Conservation (phyloP, 257 asterid genomes). For the Coffea eugenioides region DNA sequence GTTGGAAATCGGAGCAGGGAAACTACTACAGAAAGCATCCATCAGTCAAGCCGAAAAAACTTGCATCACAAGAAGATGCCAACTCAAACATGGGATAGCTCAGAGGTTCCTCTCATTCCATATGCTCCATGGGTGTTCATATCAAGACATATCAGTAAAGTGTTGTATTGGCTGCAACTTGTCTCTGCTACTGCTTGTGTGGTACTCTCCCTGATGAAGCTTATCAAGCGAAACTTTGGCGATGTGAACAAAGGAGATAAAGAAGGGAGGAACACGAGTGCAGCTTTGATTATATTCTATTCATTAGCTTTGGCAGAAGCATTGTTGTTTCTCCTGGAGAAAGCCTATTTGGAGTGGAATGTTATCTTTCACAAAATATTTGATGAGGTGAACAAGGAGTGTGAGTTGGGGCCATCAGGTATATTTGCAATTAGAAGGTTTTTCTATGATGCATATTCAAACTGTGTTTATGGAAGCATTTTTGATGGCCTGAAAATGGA, state of each 20-base stretch:
- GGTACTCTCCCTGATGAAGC: slow-evolving; percentile 62
- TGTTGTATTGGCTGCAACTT: slow-evolving; percentile 75
- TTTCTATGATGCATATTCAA: slow-evolving; percentile 85
- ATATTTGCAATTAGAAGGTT: slow-evolving; percentile 64
- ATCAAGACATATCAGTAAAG: slow-evolving; percentile 64
- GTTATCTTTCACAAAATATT: slow-evolving; percentile 43
- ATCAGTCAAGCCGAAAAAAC: slow-evolving; percentile 19
- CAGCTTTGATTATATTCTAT: slow-evolving; percentile 76
- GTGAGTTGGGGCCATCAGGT: slow-evolving; percentile 73
- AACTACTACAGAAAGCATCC: slow-evolving; percentile 8
- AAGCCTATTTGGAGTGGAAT: slow-evolving; percentile 93
- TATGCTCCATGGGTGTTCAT: slow-evolving; percentile 67
- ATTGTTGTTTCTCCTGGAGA: slow-evolving; percentile 75
- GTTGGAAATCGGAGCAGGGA: slow-evolving; percentile 33
- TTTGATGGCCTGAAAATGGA: slow-evolving; percentile 95
- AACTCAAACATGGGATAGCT: slow-evolving; percentile 61
- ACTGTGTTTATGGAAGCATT: slow-evolving; percentile 75
- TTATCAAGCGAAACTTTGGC: slow-evolving; percentile 58
- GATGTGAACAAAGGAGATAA: slow-evolving; percentile 48
- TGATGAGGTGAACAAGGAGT: slow-evolving; percentile 61
- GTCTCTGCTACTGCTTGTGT: slow-evolving; percentile 81
- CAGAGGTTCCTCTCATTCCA: slow-evolving; percentile 83
- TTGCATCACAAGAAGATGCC: slow-evolving; percentile 41
- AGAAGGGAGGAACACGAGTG: slow-evolving; percentile 59
- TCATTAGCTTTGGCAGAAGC: slow-evolving; percentile 87